Base-by-base conservation (phyloP, 2,329 filamentous ascomycete genomes). In the Calonectria pseudoturangicola region DNA sequence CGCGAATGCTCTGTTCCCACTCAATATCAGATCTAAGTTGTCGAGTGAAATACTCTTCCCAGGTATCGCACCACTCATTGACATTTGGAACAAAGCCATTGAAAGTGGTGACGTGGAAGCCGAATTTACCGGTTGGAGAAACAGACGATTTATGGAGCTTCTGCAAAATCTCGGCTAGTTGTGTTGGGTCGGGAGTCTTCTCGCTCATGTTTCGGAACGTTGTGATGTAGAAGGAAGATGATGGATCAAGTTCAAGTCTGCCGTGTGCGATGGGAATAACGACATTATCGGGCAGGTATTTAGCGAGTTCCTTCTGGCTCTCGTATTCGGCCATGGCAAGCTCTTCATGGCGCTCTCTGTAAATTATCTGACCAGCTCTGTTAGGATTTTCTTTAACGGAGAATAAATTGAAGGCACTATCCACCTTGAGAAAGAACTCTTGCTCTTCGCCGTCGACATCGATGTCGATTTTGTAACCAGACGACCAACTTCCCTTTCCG, bases 51-150 rank as follows among this genome's bases (percentile, higher is more conserved):
- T 81, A 84, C 6, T 80, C 76, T 25, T 83, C 77, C 83, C 83
- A 85, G 0, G 75, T 76, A 7, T 78, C 76, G 28, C 39, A 63
- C 58, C 58, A 63, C 8, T 63, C 25, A 8, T 63, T 63, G 39
- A 45, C 13, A 71, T 65, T 70, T 79, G 79, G 0, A 79, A 76
- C 8, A 80, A 70, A 4, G 77, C 82, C 83, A 13, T 77, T 76
- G 58, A 75, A 82, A 1, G 82, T 84, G 5, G 76, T 76, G 2
- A 82, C 63, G 25, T 76, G 76, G 47, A 84, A 85, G 6, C 84
- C 83, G 58, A 85, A 85, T 65, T 81, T 82, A 7, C 82, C 83
- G 3, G 73, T 82, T 0, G 82, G 82, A 0, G 83, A 83, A 27
- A 54, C 64, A 58, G 79, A 78, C 3, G 71, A 75, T 33, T 73